Evolutionary conservation across 1,284 basidiomycete species (phyloP).

Genomic region (Ganoderma multipileum): DNA sequence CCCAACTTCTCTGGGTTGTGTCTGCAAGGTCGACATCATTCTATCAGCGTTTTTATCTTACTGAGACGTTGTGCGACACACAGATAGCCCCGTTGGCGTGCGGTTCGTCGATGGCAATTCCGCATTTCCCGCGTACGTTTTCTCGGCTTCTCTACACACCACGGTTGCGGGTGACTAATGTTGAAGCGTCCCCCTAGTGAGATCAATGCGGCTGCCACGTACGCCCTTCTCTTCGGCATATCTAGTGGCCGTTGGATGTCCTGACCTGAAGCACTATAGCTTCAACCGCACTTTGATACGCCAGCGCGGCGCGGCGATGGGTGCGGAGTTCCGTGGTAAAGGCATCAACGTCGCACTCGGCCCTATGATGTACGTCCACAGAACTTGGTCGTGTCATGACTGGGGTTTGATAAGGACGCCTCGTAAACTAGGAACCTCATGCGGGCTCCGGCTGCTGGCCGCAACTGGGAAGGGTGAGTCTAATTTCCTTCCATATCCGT

Average conservation of each 20-base stretch:
- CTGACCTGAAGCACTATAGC: conserved; percentile 62
- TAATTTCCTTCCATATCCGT: not conserved
- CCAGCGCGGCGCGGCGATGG: conserved; percentile 68
- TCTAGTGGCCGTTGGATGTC: conserved; percentile 27
- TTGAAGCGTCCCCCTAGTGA: conserved; percentile 46
- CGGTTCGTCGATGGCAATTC: conserved; percentile 68
- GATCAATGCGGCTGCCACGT: conserved; percentile 78
- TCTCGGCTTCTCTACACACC: not conserved
- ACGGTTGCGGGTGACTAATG: not conserved
- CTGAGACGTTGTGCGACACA: not conserved
- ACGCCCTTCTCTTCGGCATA: conserved; percentile 27
- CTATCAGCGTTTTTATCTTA: not conserved
- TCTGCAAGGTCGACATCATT: conserved; percentile 53
- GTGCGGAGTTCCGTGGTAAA: conserved; percentile 73
- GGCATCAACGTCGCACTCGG: conserved; percentile 71
- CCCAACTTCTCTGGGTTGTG: conserved; percentile 72
- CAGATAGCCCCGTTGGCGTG: conserved; percentile 69
- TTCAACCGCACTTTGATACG: conserved; percentile 76
- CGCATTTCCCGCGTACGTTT: conserved; percentile 69
- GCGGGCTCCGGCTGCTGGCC: conserved; percentile 70
- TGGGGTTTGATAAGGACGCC: not conserved
- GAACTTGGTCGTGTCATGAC: not conserved
- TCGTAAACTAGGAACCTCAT: conserved; percentile 55
- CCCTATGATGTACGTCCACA: conserved; percentile 49
- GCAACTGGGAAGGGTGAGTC: conserved; percentile 75